A percentile compares a stretch with the other conserved stretches of the same genome.
Conservation (phyloP, 1,284 basidiomycete genomes). For the Kwoniella shivajii region DNA sequence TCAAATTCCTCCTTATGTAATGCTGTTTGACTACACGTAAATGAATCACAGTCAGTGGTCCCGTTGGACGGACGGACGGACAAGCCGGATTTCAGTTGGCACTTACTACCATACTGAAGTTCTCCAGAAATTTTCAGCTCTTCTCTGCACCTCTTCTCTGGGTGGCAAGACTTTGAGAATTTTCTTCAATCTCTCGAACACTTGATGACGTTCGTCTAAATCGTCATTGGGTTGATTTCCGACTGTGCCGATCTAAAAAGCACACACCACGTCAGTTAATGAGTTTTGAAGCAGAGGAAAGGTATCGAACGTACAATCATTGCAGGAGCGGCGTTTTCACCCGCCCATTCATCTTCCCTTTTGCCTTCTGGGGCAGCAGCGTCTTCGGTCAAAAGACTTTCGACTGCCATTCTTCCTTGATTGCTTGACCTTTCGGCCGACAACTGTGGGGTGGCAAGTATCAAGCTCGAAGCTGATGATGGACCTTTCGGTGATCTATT, state of each 20-base stretch:
- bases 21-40: conserved; percentile 30
- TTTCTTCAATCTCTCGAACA: conserved; percentile 33
- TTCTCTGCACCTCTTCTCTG: conserved; percentile 30
- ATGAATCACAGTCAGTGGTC: background rate
- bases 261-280: background rate
- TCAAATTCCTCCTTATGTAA: conserved; percentile 44
- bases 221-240: conserved; percentile 12
- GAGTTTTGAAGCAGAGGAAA: background rate
- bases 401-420: conserved; percentile 37
- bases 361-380: conserved; percentile 37
- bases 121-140: conserved; percentile 36
- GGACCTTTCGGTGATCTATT: conserved; percentile 19
- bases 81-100: too few species aligned
- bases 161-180: conserved; percentile 38
- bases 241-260: conserved; percentile 27
- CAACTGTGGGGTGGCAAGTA: conserved; percentile 22
- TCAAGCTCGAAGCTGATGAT: conserved; percentile 22
- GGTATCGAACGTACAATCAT: conserved; percentile 37
- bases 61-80: too few species aligned
- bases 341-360: conserved; percentile 44
- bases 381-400: conserved; percentile 37
- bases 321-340: conserved; percentile 45
- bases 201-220: conserved; percentile 27
- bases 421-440: conserved; percentile 19
- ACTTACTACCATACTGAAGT: conserved; percentile 39